These are phyloP conservation scores for Boletus patriciae DNA, from an alignment of 768 basidiomycete genomes.

Conservation along the genomic window DNA sequence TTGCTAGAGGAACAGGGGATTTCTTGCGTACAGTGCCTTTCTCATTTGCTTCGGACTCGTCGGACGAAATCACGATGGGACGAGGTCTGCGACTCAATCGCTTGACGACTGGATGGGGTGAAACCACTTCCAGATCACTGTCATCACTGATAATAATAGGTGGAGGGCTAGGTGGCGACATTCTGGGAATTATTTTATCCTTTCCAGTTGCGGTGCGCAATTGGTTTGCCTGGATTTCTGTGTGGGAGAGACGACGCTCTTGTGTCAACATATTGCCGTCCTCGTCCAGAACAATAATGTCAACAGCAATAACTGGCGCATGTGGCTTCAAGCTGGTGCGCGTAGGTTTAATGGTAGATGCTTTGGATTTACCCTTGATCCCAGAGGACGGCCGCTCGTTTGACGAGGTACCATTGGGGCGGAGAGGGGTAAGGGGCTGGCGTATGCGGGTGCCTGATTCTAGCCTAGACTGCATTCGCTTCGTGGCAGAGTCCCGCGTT, in stretches of 20 bases:
- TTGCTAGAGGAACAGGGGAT: slow-evolving; percentile 4
- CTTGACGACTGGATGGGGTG: slow-evolving; percentile 12
- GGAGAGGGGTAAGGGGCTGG: slow-evolving; percentile 42
- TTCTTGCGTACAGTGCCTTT: slow-evolving; percentile 7
- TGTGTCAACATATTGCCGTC: slow-evolving; percentile 55
- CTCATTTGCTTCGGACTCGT: slow-evolving; percentile 45
- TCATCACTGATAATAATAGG: slow-evolving; percentile 30
- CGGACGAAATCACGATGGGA: slow-evolving; percentile 43
- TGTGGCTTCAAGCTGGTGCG: slow-evolving; percentile 38
- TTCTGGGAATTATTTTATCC: slow-evolving; percentile 7
- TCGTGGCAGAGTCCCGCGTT: slow-evolving; percentile 9
- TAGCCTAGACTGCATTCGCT: slow-evolving; percentile 14
- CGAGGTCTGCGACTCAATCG: slow-evolving; percentile 15
- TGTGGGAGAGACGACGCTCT: slow-evolving; percentile 58
- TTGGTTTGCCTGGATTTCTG: slow-evolving; percentile 41
- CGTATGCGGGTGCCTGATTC: slow-evolving; percentile 28
- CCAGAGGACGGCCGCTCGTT: slow-evolving; percentile 28
- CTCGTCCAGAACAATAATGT: slow-evolving; percentile 67
- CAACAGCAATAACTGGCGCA: slow-evolving; percentile 56
- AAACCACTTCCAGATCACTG: slow-evolving; percentile 31
- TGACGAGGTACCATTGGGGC: slow-evolving; percentile 42
- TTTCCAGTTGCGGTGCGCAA: slow-evolving; percentile 3
- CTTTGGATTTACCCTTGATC: slow-evolving; percentile 25
- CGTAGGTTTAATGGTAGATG: slow-evolving; percentile 11
- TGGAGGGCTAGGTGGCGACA: not conserved